Percentiles rank a stretch among this genome's conserved stretches.
phyloP scores from a whole-genome alignment of 1,139 yeast species.

The Magnusiomyces sp. region DNA sequence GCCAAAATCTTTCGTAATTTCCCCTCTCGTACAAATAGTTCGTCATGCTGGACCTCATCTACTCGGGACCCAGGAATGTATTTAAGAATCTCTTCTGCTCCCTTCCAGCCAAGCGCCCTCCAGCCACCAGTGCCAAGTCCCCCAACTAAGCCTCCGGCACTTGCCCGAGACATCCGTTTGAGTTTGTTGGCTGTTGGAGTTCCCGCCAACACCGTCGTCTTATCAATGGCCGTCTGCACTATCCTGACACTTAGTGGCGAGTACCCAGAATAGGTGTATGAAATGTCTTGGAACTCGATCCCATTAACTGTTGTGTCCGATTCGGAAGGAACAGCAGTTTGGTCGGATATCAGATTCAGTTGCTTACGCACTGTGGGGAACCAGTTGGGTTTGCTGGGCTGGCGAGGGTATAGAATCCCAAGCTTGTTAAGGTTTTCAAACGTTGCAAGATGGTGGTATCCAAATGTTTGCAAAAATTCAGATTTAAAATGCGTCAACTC shows the following conservation, averaged over 20 bases:
- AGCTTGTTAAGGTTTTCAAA: slow-evolving; percentile 36
- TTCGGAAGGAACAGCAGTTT: slow-evolving; percentile 13
- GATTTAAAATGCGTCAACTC: slow-evolving; percentile 45
- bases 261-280: slow-evolving; percentile 39
- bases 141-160: too few relatives aligned
- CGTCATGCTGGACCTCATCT: slow-evolving; percentile 30
- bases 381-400: slow-evolving; percentile 29
- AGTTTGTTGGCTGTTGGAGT: background rate
- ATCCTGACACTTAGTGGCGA: slow-evolving; percentile 39
- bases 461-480: slow-evolving; percentile 51
- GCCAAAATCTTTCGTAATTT: slow-evolving; percentile 30
- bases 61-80: slow-evolving; percentile 32
- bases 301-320: slow-evolving; percentile 16
- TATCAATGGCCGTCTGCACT: slow-evolving; percentile 34
- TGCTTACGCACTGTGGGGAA: slow-evolving; percentile 23
- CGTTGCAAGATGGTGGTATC: slow-evolving; percentile 40
- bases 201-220: slow-evolving; percentile 12
- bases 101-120: slow-evolving; percentile 32
- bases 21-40: slow-evolving; percentile 26
- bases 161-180: too few relatives aligned
- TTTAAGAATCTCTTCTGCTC: slow-evolving; percentile 30
- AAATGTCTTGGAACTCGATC: slow-evolving; percentile 27
- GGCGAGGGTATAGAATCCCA: slow-evolving; percentile 31
- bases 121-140: slow-evolving; percentile 20
- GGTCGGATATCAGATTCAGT: slow-evolving; percentile 27